These are phyloP conservation scores for Angomonas deanei DNA, from an alignment of 208 protist genomes.

Conservation along the genomic window DNA sequence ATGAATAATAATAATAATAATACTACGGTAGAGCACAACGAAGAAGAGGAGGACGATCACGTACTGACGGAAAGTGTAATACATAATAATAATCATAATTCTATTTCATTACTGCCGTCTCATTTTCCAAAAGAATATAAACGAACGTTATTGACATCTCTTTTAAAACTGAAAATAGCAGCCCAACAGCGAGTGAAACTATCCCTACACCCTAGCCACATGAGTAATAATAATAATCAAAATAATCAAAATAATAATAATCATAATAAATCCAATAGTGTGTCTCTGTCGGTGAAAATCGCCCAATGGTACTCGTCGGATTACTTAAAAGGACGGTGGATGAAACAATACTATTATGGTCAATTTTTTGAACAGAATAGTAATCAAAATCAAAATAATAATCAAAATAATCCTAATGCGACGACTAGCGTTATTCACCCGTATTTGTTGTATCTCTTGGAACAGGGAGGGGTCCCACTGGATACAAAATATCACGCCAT, in stretches of 20 bases:
- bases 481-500: too few species aligned
- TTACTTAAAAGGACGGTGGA: not conserved
- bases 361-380: not conserved
- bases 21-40: too few species aligned
- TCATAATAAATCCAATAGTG: too few species aligned
- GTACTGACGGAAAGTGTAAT: too few species aligned
- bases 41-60: too few species aligned
- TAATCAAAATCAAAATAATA: not conserved
- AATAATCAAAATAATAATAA: too few species aligned
- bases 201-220: too few species aligned
- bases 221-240: too few species aligned
- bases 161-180: not conserved
- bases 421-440: not conserved
- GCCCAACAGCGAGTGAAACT: not conserved
- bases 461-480: too few species aligned
- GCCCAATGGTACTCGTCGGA: not conserved
- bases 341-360: not conserved
- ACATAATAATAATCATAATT: not conserved
- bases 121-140: not conserved
- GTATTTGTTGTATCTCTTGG: not conserved
- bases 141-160: not conserved
- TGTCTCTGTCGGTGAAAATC: not conserved
- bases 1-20: constrained; percentile 1
- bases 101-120: not conserved
- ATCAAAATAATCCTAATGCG: not conserved